Base-by-base conservation (phyloP, 306 rosid genomes). In the Vigna trinervia region DNA sequence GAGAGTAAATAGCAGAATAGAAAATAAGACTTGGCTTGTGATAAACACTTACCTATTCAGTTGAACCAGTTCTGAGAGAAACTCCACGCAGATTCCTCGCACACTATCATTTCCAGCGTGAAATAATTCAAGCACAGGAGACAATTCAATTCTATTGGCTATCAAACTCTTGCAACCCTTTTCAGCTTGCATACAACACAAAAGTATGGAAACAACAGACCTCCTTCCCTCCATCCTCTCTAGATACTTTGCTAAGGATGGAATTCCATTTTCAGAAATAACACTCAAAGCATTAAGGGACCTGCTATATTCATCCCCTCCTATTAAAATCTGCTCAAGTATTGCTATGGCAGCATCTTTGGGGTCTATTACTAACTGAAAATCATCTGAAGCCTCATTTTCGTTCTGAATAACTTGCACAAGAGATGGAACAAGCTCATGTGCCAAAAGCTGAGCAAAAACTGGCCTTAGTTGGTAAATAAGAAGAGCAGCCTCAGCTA, bases 41-140 rank as follows among this genome's bases (percentile, higher is more conserved):
- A 30, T 56, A 65, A 53, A 46, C 12, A 17, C 48, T 39, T 78
- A 90, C 97, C 90, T 89, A 85, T 90, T 84, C 83, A 90, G 53
- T 83, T 78, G 97, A 75, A 94, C 97, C 59, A 94, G 84, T 82
- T 94, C 96, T 8, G 95, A 90, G 34, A 92, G 95, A 88, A 94
- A 94, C 58, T 86, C 92, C 71, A 89, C 84, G 68, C 92, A 92
- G 63, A 85, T 78, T 78, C 93, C 90, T 89, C 85, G 85, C 39
- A 83, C 93, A 57, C 77, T 79, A 67, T 92, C 95, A 73, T 84
- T 88, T 82, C 97, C 98, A 48, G 81, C 58, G n/a, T 94, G 95
- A 87, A 92, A 88, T 78, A 89, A 82, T 82, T 92, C 92, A 6
- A 95, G 91, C 68, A 92, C 81, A 41, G 88, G 92, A 17, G 89